A percentile compares a stretch with the other conserved stretches of the same genome.
Evolutionary conservation across 2,329 filamentous ascomycete genomes (phyloP).

Genomic region (Xylariomycetidae sp.): DNA sequence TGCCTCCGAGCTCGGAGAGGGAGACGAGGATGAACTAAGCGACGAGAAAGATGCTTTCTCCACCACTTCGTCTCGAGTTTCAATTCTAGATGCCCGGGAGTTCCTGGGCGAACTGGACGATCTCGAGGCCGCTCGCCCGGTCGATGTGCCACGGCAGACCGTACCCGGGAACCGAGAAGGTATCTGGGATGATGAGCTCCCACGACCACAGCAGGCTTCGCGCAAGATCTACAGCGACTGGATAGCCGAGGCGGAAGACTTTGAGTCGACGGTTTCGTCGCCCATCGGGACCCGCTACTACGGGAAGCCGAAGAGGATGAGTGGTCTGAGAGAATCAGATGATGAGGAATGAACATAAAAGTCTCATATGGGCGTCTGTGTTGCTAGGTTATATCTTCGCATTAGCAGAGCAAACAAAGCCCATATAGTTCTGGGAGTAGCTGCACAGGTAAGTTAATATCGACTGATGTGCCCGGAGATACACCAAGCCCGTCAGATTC

Average conservation of each 20-base stretch:
- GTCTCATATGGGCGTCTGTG: too few species aligned
- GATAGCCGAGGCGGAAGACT: slow-evolving; percentile 15
- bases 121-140: slow-evolving; percentile 10
- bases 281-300: slow-evolving; percentile 13
- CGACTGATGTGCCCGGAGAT: too few species aligned
- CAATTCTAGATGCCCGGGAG: slow-evolving; percentile 1
- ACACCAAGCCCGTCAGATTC: too few species aligned
- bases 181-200: slow-evolving; percentile 5
- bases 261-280: slow-evolving; percentile 9
- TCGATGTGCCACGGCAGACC: neutral
- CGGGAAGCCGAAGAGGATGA: slow-evolving; percentile 1
- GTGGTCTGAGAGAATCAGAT: too few species aligned
- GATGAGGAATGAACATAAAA: too few species aligned
- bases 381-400: too few species aligned
- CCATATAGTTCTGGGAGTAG: too few species aligned
- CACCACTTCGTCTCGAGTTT: slow-evolving; percentile 5
- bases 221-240: slow-evolving; percentile 9
- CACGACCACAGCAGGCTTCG: neutral
- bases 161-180: slow-evolving; percentile 4
- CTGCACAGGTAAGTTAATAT: too few species aligned
- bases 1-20: too few species aligned
- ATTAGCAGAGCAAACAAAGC: too few species aligned
- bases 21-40: slow-evolving; percentile 6
- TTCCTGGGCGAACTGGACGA: slow-evolving; percentile 11
- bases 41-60: slow-evolving; percentile 1